Conservation (phyloP, 768 basidiomycete species). For the Trametes sanguinea region DNA sequence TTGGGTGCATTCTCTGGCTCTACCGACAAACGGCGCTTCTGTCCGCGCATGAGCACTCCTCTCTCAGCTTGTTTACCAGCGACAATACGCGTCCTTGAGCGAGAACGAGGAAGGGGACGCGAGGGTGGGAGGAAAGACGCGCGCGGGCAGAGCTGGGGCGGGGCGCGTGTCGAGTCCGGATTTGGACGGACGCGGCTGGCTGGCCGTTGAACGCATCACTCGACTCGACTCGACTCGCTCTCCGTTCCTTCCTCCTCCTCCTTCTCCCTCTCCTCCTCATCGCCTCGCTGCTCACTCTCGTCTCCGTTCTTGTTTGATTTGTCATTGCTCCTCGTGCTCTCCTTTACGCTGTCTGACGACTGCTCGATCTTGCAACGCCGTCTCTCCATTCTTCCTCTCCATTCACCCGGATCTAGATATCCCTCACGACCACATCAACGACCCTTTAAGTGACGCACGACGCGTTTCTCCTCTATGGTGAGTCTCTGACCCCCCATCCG, state of each 20-base stretch:
- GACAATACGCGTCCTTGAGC: not conserved
- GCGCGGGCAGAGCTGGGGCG: not conserved
- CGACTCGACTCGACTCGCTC: not conserved
- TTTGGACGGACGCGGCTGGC: constrained; percentile 18
- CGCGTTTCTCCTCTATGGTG: constrained; percentile 27
- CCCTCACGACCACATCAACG: constrained; percentile 26
- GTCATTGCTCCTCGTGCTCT: constrained; percentile 19
- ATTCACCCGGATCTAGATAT: constrained; percentile 17
- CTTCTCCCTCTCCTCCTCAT: not conserved
- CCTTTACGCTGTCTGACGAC: constrained; percentile 16
- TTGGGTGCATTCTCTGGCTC: not conserved
- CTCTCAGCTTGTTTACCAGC: no score
- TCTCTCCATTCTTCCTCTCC: constrained; percentile 16
- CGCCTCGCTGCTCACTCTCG: not conserved
- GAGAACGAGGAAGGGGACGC: not conserved
- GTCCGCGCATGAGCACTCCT: constrained; percentile 14
- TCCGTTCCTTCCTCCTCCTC: not conserved
- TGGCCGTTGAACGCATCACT: not conserved
- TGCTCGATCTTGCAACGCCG: constrained; percentile 14
- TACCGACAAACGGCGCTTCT: constrained; percentile 18
- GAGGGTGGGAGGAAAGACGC: not conserved
- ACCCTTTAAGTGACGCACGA: constrained; percentile 18
- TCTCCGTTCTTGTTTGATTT: constrained; percentile 17
- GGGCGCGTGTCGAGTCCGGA: constrained; percentile 16
- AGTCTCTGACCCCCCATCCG: constrained; percentile 12